Conservation (phyloP, 2,329 filamentous ascomycete genomes). For the Arthrobotrys megalospora region DNA sequence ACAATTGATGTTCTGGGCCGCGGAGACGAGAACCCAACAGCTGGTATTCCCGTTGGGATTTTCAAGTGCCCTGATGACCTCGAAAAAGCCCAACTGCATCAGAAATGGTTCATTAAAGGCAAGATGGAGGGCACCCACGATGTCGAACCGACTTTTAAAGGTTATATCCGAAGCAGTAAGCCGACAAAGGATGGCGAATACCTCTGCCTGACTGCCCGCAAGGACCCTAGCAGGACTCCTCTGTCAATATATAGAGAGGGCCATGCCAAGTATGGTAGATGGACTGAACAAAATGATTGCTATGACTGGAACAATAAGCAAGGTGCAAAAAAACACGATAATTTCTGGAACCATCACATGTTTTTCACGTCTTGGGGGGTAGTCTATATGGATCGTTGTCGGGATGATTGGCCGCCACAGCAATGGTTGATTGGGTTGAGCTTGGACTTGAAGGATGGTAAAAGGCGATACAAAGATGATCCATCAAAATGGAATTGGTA, state of each 20-base stretch:
- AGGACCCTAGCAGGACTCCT: slow-evolving; percentile 3
- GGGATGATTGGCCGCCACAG: not conserved
- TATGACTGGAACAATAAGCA: not conserved
- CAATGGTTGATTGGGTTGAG: slow-evolving; percentile 29
- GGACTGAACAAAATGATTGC: not conserved
- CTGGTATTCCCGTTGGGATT: not conserved
- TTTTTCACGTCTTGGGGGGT: slow-evolving; percentile 29
- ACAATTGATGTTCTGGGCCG: not conserved
- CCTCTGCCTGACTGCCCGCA: slow-evolving; percentile 26
- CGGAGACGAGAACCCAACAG: not conserved
- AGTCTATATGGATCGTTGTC: slow-evolving; percentile 19
- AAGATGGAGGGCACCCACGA: not conserved
- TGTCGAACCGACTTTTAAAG: slow-evolving; percentile 26
- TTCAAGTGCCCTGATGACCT: slow-evolving; percentile 24
- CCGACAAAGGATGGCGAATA: not conserved
- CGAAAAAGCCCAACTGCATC: not conserved
- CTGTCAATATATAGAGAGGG: not conserved
- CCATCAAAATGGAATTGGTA: slow-evolving; percentile 46
- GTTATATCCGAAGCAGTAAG: slow-evolving; percentile 14
- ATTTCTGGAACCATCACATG: not conserved
- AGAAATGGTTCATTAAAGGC: slow-evolving; percentile 49
- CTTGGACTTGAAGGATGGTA: no score
- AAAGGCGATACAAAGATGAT: not conserved
- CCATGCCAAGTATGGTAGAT: not conserved
- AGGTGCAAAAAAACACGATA: not conserved